phyloP scores from a whole-genome alignment of 352 stramenopile genomes.

The Plasmopara halstedii region DNA sequence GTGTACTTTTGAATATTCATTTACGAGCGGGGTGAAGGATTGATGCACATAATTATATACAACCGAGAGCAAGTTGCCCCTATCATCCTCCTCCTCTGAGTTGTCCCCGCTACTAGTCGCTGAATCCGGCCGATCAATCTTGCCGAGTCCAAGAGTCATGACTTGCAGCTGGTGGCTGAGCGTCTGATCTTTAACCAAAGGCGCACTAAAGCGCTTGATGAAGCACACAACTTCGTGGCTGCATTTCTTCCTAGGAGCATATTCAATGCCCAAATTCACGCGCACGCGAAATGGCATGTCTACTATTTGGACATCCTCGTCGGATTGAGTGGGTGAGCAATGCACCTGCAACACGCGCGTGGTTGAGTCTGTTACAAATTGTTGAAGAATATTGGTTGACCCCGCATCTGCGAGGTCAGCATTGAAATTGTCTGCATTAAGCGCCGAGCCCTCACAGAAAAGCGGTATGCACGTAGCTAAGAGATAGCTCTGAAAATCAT shows the following conservation, averaged over 20 bases:
- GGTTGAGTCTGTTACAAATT: conserved; percentile 58
- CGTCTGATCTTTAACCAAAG: conserved; percentile 55
- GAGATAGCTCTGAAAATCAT: conserved; percentile 50
- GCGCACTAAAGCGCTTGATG: conserved; percentile 73
- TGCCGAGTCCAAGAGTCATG: conserved; percentile 76
- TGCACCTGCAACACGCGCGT: conserved; percentile 72
- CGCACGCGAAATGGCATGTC: conserved; percentile 31
- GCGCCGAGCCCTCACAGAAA: conserved; percentile 40
- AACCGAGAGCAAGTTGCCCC: conserved; percentile 64
- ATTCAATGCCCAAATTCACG: conserved; percentile 77
- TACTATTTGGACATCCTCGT: conserved; percentile 22
- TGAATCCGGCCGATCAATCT: conserved; percentile 23
- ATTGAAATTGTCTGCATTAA: conserved; percentile 37
- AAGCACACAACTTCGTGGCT: conserved; percentile 79
- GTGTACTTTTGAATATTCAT: conserved; percentile 81
- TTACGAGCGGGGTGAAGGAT: conserved; percentile 79
- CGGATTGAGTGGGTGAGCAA: conserved; percentile 31
- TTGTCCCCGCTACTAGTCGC: conserved; percentile 36
- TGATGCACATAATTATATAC: conserved; percentile 88
- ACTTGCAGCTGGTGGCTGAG: conserved; percentile 81
- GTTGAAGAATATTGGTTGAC: conserved; percentile 41
- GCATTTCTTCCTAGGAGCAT: conserved; percentile 48
- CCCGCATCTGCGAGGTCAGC: conserved; percentile 28
- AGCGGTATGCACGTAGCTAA: conserved; percentile 59
- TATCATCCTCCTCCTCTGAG: conserved; percentile 54